Conservation (phyloP, 768 basidiomycete genomes). For the Lentinula sp. region DNA sequence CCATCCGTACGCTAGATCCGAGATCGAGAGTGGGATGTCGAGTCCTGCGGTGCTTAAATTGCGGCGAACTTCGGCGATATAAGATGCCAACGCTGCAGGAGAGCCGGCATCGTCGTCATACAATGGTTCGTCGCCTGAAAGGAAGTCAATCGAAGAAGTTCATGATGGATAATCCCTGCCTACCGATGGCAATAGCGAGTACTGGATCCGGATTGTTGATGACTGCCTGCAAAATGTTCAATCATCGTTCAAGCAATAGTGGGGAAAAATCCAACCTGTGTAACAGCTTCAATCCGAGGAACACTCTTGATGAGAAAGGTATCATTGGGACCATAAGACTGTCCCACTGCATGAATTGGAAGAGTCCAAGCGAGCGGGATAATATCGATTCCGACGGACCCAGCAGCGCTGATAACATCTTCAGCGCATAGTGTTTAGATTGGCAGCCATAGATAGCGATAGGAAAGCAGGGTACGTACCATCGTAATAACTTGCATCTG, state of each 20-base stretch:
- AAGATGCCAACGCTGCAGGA: slow-evolving; percentile 9
- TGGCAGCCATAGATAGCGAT: background rate
- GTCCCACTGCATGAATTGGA: slow-evolving; percentile 11
- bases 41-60: slow-evolving; percentile 10
- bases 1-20: slow-evolving; percentile 12
- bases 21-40: slow-evolving; percentile 11
- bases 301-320: slow-evolving; percentile 12
- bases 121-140: slow-evolving; percentile 11
- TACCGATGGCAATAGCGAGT: slow-evolving; percentile 12
- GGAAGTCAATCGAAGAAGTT: background rate
- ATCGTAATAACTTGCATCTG: slow-evolving; percentile 11
- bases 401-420: slow-evolving; percentile 11
- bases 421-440: background rate
- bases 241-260: background rate
- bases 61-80: slow-evolving; percentile 9
- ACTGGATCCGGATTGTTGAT: slow-evolving; percentile 12
- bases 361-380: slow-evolving; percentile 12
- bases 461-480: background rate
- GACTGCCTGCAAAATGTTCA: slow-evolving; percentile 5
- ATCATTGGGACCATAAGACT: slow-evolving; percentile 11
- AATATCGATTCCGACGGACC: slow-evolving; percentile 8
- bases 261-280: background rate
- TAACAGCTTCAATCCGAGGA: slow-evolving; percentile 11
- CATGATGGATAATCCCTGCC: background rate
- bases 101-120: slow-evolving; percentile 11